Conservation (phyloP, 345 rosid genomes). For the Leavenworthia alabamica region DNA sequence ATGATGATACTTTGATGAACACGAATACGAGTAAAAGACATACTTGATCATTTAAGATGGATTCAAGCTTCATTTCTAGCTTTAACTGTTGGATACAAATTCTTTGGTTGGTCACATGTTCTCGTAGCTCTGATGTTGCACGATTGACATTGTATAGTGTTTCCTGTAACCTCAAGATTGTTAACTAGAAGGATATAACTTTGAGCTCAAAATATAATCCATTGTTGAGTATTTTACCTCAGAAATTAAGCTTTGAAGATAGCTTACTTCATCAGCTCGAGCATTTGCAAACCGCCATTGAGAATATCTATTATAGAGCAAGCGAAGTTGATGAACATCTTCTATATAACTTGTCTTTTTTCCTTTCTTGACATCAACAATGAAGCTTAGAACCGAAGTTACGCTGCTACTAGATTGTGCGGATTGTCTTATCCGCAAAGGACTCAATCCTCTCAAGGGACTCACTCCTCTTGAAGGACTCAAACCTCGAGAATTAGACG, state of each 20-base stretch:
- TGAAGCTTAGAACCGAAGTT: conserved; percentile 77
- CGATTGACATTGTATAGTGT: conserved; percentile 66
- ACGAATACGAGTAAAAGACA: conserved; percentile 14
- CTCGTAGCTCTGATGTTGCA: conserved; percentile 50
- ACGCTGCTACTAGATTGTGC: conserved; percentile 43
- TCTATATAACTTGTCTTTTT: conserved; percentile 57
- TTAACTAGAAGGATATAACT: no score
- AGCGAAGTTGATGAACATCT: conserved; percentile 79
- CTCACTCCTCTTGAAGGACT: conserved; percentile 49
- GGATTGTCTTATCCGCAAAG: conserved; percentile 60
- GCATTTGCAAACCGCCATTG: conserved; percentile 95
- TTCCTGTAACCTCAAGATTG: conserved; percentile 50
- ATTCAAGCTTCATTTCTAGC: conserved; percentile 62
- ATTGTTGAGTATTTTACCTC: conserved; percentile 47
- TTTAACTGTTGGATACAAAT: conserved; percentile 53
- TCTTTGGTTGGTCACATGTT: conserved; percentile 55
- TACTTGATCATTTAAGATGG: conserved; percentile 63
- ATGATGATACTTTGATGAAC: background rate
- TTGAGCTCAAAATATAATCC: no score
- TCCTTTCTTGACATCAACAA: conserved; percentile 70
- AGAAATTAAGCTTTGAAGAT: conserved; percentile 51
- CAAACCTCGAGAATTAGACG: conserved; percentile 39
- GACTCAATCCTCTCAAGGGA: conserved; percentile 65
- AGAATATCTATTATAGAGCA: conserved; percentile 68
- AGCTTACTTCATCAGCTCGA: conserved; percentile 55